Percentiles rank a stretch among this genome's conserved stretches.
Evolutionary conservation across 2,329 filamentous ascomycete species (phyloP).

Genomic region (Arthrinium phaeospermum): DNA sequence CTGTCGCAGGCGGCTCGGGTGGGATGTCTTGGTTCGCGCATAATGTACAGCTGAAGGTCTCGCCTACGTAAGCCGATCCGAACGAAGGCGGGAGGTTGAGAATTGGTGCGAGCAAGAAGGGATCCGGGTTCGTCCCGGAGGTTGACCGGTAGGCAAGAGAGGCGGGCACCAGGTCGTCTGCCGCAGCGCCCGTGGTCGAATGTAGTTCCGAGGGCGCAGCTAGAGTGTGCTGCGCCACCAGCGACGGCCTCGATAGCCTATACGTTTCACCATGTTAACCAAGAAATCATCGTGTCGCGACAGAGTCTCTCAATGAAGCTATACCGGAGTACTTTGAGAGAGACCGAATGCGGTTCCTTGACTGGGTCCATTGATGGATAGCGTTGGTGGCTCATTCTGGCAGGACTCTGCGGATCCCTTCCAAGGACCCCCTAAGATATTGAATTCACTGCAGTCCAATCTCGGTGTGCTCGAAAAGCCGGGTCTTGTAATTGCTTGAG

Average conservation of each 20-base stretch:
- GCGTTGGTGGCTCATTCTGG: slow-evolving; percentile 62
- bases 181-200: slow-evolving; percentile 49
- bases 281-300: neutral
- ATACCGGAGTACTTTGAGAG: slow-evolving; percentile 76
- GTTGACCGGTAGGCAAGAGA: slow-evolving; percentile 72
- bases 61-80: slow-evolving; percentile 92
- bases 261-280: slow-evolving; percentile 22
- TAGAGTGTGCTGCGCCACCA: slow-evolving; percentile 73
- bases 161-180: slow-evolving; percentile 56
- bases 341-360: slow-evolving; percentile 81
- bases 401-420: neutral
- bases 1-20: slow-evolving; percentile 28
- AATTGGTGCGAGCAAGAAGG: slow-evolving; percentile 65
- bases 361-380: slow-evolving; percentile 61
- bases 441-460: neutral
- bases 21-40: slow-evolving; percentile 88
- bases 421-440: neutral
- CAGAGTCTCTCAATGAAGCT: slow-evolving; percentile 22
- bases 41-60: slow-evolving; percentile 91
- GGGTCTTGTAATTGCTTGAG: neutral
- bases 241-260: slow-evolving; percentile 82
- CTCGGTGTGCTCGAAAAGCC: neutral
- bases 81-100: slow-evolving; percentile 90
- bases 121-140: slow-evolving; percentile 53
- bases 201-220: slow-evolving; percentile 49